Evolutionary conservation across 1,284 basidiomycete species (phyloP), one percentile per base, ranked within the genome.

Genomic region (Rhodotorula sp.): DNA sequence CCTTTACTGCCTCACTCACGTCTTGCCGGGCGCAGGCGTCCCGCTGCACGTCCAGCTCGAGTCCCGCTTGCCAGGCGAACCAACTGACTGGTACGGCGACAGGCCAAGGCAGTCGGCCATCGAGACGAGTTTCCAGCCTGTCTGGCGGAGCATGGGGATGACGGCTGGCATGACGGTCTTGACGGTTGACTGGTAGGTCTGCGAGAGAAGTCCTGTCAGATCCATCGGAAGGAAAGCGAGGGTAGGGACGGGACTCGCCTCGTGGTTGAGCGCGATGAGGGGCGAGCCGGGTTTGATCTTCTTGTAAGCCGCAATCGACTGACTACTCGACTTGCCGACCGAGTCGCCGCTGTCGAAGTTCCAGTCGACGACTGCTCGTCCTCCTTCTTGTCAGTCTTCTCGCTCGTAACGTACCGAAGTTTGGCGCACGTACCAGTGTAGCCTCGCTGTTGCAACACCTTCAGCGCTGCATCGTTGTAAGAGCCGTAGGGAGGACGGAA

Each of bases 401-500:
- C 34, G 34, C 34, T 34, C 34, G 40, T 13, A 11, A 10, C 40
- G 13, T 18, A 7, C 15, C 40, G 11, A 1, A 7, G 1, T 22
- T 5, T 2, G 2, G 26, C 6, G 0, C 0, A 52, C 66, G 28
- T 62, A 70, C 72, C 71, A 6, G 68, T 75, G 68, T 77, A 77
- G 13, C 78, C 77, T 13, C 76, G 68, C 16, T 75, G 55, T 26
- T 64, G 47, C 26, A 78, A 65, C 13, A 79, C 64, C 34, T 75
- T 48, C 4, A 77, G 62, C 18, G 69, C 53, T 4, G 58, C 64
- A 1, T 66, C 56, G 62, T 74, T 69, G 64, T 68, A 70, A 11
- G 62, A 58, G 1, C 78, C 77, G 63, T 69, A 76, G 3, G 74
- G 75, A 51, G 65, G 37, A 11, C 72, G 70, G 73, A 79, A 78